Percentiles rank a stretch among this genome's conserved stretches.
Evolutionary conservation across 805 yeast genomes (phyloP).

Genomic region (Starmera pachycereana): DNA sequence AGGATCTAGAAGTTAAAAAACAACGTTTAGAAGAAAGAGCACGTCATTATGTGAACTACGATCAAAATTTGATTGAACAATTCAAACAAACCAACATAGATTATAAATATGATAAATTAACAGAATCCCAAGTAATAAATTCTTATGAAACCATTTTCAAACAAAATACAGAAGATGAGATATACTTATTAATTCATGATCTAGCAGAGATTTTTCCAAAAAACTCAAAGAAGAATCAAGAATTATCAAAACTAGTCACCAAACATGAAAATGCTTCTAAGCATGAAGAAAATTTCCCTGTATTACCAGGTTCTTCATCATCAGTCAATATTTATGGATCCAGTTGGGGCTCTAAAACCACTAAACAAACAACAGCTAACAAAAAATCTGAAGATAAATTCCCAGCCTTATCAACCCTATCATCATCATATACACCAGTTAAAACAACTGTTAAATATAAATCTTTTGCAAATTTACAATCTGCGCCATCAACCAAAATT

Average conservation of each 20-base stretch:
- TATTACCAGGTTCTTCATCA: slow-evolving; percentile 24
- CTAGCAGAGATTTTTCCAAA: slow-evolving; percentile 45
- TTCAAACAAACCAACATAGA: slow-evolving; percentile 41
- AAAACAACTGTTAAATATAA: slow-evolving; percentile 13
- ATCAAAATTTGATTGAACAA: slow-evolving; percentile 31
- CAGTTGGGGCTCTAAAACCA: slow-evolving; percentile 20
- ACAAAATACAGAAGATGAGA: slow-evolving; percentile 32
- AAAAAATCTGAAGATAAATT: slow-evolving; percentile 10
- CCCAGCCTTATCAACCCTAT: slow-evolving; percentile 21
- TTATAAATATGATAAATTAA: slow-evolving; percentile 35
- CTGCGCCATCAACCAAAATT: slow-evolving; percentile 4
- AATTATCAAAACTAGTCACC: slow-evolving; percentile 21
- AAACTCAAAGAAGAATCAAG: slow-evolving; percentile 32
- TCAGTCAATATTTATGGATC: slow-evolving; percentile 15
- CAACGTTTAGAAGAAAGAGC: slow-evolving; percentile 77
- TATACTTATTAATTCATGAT: slow-evolving; percentile 48
- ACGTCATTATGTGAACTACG: slow-evolving; percentile 59
- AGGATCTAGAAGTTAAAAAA: slow-evolving; percentile 33
- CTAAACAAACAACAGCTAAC: slow-evolving; percentile 11
- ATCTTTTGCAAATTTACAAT: slow-evolving; percentile 5
- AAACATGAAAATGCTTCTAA: slow-evolving; percentile 16
- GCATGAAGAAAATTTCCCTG: slow-evolving; percentile 38
- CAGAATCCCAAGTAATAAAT: slow-evolving; percentile 36
- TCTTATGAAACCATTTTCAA: slow-evolving; percentile 41
- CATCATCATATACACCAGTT: slow-evolving; percentile 8